These are phyloP conservation scores for Cladorrhinum samala DNA, from an alignment of 495 filamentous ascomycete species.

Conservation along the genomic window DNA sequence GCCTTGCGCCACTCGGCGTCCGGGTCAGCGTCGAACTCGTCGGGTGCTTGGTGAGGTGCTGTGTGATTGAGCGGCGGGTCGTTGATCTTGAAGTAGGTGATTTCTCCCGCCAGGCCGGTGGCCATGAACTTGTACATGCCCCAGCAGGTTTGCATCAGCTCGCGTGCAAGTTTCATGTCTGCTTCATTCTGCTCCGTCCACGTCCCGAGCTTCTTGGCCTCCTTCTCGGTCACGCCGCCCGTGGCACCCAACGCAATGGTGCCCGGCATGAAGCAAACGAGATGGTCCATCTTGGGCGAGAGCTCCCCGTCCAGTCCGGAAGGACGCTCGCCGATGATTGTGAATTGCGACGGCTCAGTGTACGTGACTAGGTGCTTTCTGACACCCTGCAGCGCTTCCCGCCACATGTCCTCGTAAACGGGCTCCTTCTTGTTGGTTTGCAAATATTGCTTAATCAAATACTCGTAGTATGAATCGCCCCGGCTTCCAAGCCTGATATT, in stretches of 20 bases:
- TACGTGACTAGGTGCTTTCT: slow-evolving; percentile 90
- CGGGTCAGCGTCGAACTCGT: slow-evolving; percentile 41
- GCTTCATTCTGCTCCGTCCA: slow-evolving; percentile 80
- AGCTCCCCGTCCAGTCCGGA: slow-evolving; percentile 58
- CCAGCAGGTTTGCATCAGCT: slow-evolving; percentile 96
- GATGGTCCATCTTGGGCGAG: slow-evolving; percentile 93
- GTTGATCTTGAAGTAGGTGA: slow-evolving; percentile 76
- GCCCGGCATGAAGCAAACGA: slow-evolving; percentile 96
- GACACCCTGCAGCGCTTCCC: slow-evolving; percentile 76
- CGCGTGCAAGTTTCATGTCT: slow-evolving; percentile 76
- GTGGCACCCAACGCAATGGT: slow-evolving; percentile 89
- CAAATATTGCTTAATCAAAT: slow-evolving; percentile 93
- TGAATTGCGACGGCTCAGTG: slow-evolving; percentile 69
- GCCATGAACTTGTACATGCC: slow-evolving; percentile 85
- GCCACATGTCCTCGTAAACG: slow-evolving; percentile 88
- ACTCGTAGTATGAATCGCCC: slow-evolving; percentile 97
- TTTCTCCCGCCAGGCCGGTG: slow-evolving; percentile 88
- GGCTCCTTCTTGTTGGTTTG: slow-evolving; percentile 84
- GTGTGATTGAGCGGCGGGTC: slow-evolving; percentile 53
- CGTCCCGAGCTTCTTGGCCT: slow-evolving; percentile 60
- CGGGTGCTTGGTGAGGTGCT: slow-evolving; percentile 42
- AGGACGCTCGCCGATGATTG: slow-evolving; percentile 81
- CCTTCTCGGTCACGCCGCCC: slow-evolving; percentile 63
- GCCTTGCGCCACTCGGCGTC: slow-evolving; percentile 64
- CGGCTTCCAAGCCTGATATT: slow-evolving; percentile 90